These are phyloP conservation scores for Mycena polygramma DNA, from an alignment of 768 basidiomycete genomes.

Conservation along the genomic window DNA sequence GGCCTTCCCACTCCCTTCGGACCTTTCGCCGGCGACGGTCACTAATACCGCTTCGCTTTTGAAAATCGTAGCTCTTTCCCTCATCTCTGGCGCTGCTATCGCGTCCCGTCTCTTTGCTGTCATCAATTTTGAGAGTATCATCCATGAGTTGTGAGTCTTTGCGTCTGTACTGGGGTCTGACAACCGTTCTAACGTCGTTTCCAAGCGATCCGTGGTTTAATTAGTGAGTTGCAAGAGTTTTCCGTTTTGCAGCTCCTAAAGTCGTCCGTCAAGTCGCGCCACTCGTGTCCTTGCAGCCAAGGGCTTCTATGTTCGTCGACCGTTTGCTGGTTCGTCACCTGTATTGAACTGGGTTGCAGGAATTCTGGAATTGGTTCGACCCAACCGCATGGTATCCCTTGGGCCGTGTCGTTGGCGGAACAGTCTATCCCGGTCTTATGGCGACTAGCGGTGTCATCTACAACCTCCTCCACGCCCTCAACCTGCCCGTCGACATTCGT, in stretches of 20 bases:
- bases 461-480: slow-evolving; percentile 86
- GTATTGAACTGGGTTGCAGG: slow-evolving; percentile 59
- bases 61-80: slow-evolving; percentile 87
- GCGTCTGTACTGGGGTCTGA: slow-evolving; percentile 4
- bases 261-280: slow-evolving; percentile 75
- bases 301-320: slow-evolving; percentile 87
- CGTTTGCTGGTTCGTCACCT: too few species aligned
- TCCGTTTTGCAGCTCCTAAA: slow-evolving; percentile 24
- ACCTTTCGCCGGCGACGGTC: slow-evolving; percentile 79
- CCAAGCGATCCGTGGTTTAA: slow-evolving; percentile 98
- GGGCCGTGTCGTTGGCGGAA: slow-evolving; percentile 97
- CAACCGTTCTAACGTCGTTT: slow-evolving; percentile 28
- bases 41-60: slow-evolving; percentile 92
- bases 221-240: slow-evolving; percentile 73
- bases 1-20: slow-evolving; percentile 81
- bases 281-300: slow-evolving; percentile 91
- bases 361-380: slow-evolving; percentile 99
- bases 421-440: slow-evolving; percentile 99
- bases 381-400: slow-evolving; percentile 99
- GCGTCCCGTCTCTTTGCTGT: slow-evolving; percentile 98
- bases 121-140: slow-evolving; percentile 98
- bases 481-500: slow-evolving; percentile 97
- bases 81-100: slow-evolving; percentile 95
- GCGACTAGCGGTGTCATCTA: slow-evolving; percentile 98
- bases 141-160: slow-evolving; percentile 94